Evolutionary conservation across 345 rosid genomes (phyloP).

Genomic region (Citrus glauca): DNA sequence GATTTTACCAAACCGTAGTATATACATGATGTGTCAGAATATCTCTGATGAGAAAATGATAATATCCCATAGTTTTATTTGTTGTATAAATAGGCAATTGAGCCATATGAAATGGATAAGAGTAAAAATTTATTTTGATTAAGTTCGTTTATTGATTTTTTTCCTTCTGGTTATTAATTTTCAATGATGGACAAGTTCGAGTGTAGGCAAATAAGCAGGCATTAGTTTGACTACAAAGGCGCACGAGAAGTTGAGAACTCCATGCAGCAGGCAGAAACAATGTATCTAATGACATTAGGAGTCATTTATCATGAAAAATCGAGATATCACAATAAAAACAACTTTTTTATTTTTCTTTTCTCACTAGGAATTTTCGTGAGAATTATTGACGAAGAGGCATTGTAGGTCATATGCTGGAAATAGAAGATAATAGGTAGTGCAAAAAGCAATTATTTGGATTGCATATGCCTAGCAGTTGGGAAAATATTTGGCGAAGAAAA

Average conservation of each 20-base stretch:
- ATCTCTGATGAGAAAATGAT: too few species aligned
- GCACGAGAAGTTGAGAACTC: not conserved
- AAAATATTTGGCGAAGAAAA: not conserved
- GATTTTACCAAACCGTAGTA: too few species aligned
- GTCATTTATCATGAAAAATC: not conserved
- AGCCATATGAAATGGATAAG: too few species aligned
- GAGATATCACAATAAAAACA: not conserved
- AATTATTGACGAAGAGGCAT: not conserved
- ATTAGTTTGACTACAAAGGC: conserved; percentile 8
- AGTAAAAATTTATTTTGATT: not conserved
- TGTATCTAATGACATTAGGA: not conserved
- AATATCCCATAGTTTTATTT: not conserved
- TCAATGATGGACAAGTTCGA: not conserved
- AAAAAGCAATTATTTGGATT: not conserved
- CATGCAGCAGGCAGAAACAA: conserved; percentile 6
- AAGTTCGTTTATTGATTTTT: not conserved
- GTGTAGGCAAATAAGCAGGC: not conserved
- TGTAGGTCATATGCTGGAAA: not conserved
- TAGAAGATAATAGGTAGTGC: not conserved
- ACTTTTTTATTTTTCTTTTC: not conserved
- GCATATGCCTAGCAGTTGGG: not conserved
- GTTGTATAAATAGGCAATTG: not conserved
- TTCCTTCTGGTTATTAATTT: too few species aligned
- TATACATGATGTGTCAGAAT: too few species aligned
- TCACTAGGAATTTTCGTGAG: not conserved